Base-by-base conservation (phyloP, 2,329 filamentous ascomycete species). In the Fusarium sp. region DNA sequence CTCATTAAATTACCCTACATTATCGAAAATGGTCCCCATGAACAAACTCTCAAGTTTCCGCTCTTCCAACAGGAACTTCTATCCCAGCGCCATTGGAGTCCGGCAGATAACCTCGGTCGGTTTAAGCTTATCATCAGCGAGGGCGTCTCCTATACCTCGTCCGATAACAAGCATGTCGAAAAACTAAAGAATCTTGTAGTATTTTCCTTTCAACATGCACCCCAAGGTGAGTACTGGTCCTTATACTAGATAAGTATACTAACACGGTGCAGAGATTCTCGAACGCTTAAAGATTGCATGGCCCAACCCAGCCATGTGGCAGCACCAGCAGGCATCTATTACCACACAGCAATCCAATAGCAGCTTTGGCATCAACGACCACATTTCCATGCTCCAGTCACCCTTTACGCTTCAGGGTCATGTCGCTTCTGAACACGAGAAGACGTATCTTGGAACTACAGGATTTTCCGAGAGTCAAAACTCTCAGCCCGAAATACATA, bases 171-270 rank as follows among this genome's bases (percentile, higher is more conserved):
- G 40, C 85, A 87, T 0, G 87, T 91, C 67, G 88, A 92, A 70
- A 82, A 88, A 39, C 81, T 91, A 64, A 91, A 90, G 73, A 92
- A 94, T 71, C 78, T 93, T 43, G 86, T 94, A 23, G 86, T 86
- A 15, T 96, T 97, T 77, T 90, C 93, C 1, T 97, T 96, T 72
- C 92, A 96, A 73, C 92, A 96, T 81, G 93, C 91, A 32, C 93
- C 93, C 1, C 79, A 91, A 54, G 85, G 93, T 95, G 80, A 68
- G 83, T 78, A 26, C 17, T 5, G 8, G 17, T 10, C 15, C 32
- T 6, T 3, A 1, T 10, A 9, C 2, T 14, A 6, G 3, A 19
- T 1, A 9, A 2, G 10, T 11, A 2, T 43, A 23, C 43, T 38
- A 23, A 40, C 17, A 12, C 4, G 4, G 20, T 19, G 47, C 70